Evolutionary conservation across 1,284 basidiomycete genomes (phyloP), one percentile per base, ranked within the genome.

Genomic region (Ceratobasidium sp.): DNA sequence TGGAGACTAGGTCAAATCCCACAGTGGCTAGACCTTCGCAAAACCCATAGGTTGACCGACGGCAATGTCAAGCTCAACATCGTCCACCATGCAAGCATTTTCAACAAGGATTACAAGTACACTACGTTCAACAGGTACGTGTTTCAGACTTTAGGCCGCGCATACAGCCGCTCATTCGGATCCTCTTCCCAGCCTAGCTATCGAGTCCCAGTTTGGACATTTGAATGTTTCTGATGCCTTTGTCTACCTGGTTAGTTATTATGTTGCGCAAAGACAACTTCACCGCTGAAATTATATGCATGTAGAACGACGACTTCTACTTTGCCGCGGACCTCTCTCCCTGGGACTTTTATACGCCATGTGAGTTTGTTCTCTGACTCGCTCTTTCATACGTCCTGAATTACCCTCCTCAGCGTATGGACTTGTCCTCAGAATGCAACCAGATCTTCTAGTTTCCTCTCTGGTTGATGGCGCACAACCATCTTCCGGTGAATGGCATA

Each of bases 291-390:
- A 28, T 8, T n/a, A 71, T 41, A 46, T 61, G 21, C 26, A 47
- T 26, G 47, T 55, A 54, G 74, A 76, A 76, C 43, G 75, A 76
- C 38, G 75, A 76, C 62, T 46, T 75, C 23, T 75, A 73, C 72
- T 75, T 76, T 30, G 30, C 59, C 18, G 47, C 63, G 16, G 50
- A 59, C 30, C 64, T 76, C 18, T 44, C 54, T 28, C 52, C 59
- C 23, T 54, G 54, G 38, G 74, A 75, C 57, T 76, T 76, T 59
- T 73, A 76, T 50, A 72, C 71, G 5, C 55, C 62, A 54, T 66
- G 75, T 75, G 58, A 43, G 57, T 63, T 23, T 57, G 21, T n/a
- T n/a, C n/a, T 21, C 13, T 49, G 35, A 18, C 1, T 6, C 9
- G 57, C 46, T 35, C 23, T 41, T 1, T 9, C 23, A n/a, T 32